Base-by-base conservation (phyloP, 768 basidiomycete genomes). In the Nevesoporus exiguus region DNA sequence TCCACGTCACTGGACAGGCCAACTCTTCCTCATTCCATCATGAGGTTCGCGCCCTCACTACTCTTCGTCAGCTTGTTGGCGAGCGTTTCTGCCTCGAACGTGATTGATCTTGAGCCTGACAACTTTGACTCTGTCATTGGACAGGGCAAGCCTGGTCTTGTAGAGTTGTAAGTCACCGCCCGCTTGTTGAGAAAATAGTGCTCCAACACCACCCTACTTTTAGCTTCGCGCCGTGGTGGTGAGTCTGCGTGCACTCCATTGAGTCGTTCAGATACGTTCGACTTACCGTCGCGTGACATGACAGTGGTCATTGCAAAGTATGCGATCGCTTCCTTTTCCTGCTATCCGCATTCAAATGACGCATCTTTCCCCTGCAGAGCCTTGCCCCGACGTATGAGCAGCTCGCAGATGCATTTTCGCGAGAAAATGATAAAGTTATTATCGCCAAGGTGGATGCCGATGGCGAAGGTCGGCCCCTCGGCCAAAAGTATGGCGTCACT, bases 391-490 rank as follows among this genome's bases (percentile, higher is more conserved):
- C 75, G 0, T 98, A 91, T 60, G 94, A 96, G 68, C 79, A 95
- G 67, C 82, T 98, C 25, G 94, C 86, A 27, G 89, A 96, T 63
- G 88, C 88, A n/a, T 98, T 84, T 66, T 73, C 80, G 4, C 80
- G 86, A 50, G 82, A 79, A 49, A 87, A 87, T 58, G 85, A 92
- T 65, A 91, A 90, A 66, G 88, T 98, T 21, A 63, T 91, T 47
- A 81, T 98, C 61, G 94, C 93, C 49, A 96, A 96, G 66, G 86
- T 95, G 11, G 93, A 98, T 60, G 93, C 93, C 1, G 94, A 98
- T 65, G 92, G 93, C 47, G 86, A 68, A 39, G 94, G 93, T 47
- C 86, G 84, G 62, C 77, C 84, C 3, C 65, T 93, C 39, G 94
- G 90, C 52, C 71, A 81, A 60, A 83, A 85, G 72, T 93, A 83